Conservation (phyloP, 177 flowering plant species). For the Vitis hybrid region DNA sequence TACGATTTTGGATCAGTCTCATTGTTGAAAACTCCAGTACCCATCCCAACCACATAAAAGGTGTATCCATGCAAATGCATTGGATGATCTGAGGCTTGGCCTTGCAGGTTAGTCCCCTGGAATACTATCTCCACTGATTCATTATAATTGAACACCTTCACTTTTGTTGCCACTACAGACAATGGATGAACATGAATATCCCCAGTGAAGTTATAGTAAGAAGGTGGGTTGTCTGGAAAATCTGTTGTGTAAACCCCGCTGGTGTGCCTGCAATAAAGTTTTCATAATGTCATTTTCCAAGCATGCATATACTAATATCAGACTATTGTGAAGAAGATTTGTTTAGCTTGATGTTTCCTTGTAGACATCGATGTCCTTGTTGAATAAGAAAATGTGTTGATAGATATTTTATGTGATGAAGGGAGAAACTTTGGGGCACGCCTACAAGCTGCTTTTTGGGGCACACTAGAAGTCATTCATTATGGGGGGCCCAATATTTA, state of each 20-base stretch:
- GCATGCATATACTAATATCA: too few relatives aligned
- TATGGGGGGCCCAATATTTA: too few relatives aligned
- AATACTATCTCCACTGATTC: background rate
- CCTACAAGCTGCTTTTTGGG: too few relatives aligned
- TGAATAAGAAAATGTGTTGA: too few relatives aligned
- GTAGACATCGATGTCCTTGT: too few relatives aligned
- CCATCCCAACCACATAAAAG: conserved; percentile 2
- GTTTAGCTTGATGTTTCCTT: too few relatives aligned
- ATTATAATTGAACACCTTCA: conserved; percentile 3
- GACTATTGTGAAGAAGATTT: too few relatives aligned
- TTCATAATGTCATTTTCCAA: too few relatives aligned
- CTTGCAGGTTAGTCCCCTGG: background rate
- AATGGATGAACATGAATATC: background rate
- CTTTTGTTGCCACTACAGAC: background rate
- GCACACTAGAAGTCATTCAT: too few relatives aligned
- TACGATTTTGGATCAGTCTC: background rate
- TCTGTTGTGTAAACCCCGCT: background rate
- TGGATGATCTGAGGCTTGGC: background rate
- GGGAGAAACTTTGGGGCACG: too few relatives aligned
- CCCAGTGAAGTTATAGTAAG: background rate
- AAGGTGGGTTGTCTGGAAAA: background rate
- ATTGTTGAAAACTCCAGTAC: background rate
- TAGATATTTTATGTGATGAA: too few relatives aligned
- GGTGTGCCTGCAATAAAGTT: background rate
- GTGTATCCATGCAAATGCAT: conserved; percentile 2